Evolutionary conservation across 495 filamentous ascomycete species (phyloP), one percentile per base, ranked within the genome.

Genomic region (Sordaria brevicollis): DNA sequence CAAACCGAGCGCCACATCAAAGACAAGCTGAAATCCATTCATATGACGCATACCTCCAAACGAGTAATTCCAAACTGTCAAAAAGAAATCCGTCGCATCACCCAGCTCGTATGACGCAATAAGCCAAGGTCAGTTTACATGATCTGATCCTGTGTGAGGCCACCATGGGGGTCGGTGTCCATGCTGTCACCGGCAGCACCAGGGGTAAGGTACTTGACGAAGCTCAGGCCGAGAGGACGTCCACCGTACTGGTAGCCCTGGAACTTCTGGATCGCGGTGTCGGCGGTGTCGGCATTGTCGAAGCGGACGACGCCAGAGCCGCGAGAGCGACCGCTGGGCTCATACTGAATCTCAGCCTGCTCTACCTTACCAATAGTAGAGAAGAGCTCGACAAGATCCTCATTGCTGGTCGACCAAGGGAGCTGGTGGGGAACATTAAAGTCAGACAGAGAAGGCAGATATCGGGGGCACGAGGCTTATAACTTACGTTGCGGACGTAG

Each of bases 381-480:
- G 86, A 99, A 99, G 15, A 99, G 86, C 76, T 99, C 95, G 65
- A 97, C 86, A 5, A 99, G 81, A 79, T 99, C 95, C 69, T 98
- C 96, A 75, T 98, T 97, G 82, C 93, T 97, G 25, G 95, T 99
- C 36, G 94, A 97, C 95, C 95, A 99, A 5, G 95, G 95, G 69
- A 99, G 88, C 94, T 98, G 75, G 21, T 4, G 49, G 5, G 33
- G 5, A 31, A 68, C 70, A 10, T 38, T 11, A 70, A 10, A 72
- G 76, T 80, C 71, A 80, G 76, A 39, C 3, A n/a, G 57, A 67
- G 17, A 38, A 68, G 11, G 13, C 1, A 31, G 33, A 6, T 36
- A 62, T 8, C 25, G 21, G 49, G 11, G 25, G 2, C 2, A n/a
- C 17, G 43, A 35, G 39, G 6, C 25, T 34, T 62, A 25, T 33